Conservation (phyloP, 2,329 filamentous ascomycete species). For the Celoporthe dispersa region DNA sequence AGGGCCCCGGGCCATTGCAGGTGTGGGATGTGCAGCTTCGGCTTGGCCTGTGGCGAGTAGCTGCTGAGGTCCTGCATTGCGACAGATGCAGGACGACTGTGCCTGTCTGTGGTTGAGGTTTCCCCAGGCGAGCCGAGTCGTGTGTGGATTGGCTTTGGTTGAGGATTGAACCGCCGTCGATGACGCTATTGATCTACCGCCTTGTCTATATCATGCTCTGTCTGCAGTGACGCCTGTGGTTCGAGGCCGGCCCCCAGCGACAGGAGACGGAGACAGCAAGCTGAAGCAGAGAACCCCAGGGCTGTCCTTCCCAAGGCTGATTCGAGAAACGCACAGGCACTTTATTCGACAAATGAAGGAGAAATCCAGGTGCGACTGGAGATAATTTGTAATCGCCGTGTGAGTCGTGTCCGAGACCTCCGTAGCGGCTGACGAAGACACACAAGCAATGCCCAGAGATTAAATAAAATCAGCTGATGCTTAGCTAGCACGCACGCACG, state of each 20-base stretch:
- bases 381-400: slow-evolving; percentile 20
- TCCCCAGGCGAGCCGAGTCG: not conserved
- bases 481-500: not conserved
- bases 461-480: not conserved
- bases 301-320: not conserved
- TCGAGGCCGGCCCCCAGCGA: not conserved
- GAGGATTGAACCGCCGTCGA: not conserved
- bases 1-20: slow-evolving; percentile 36
- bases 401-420: not conserved
- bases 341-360: not conserved
- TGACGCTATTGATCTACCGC: slow-evolving; percentile 26
- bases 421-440: slow-evolving; percentile 8
- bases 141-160: not conserved
- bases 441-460: not conserved
- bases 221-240: not conserved
- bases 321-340: not conserved
- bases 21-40: slow-evolving; percentile 36
- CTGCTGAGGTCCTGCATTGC: slow-evolving; percentile 37
- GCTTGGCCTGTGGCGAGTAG: slow-evolving; percentile 35
- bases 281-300: not conserved
- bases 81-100: slow-evolving; percentile 7
- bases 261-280: not conserved
- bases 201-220: slow-evolving; percentile 24
- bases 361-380: not conserved
- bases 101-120: not conserved